Evolutionary conservation across 768 basidiomycete species (phyloP), one percentile per base, ranked within the genome.

Genomic region (Pleurotus cornucopiae): DNA sequence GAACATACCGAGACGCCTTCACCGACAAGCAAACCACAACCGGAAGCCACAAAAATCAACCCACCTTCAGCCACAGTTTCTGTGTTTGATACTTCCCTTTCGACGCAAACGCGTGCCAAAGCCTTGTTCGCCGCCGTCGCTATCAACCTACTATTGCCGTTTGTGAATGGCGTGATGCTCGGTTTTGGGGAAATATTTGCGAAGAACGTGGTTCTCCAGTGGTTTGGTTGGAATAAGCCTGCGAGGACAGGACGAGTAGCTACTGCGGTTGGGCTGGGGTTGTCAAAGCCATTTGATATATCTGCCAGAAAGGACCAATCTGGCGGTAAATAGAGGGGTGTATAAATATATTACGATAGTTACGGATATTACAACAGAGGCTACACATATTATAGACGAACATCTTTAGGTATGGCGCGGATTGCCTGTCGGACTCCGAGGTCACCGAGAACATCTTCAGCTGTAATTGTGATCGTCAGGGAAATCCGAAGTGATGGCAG

Each of bases 101-200:
- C 88, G 38, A 75, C 76, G 49, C 81, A 81, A 59, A 86, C 89
- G 30, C 85, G 91, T 51, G 64, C 82, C 46, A 82, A 79, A 40
- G 89, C 91, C 6, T 67, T 91, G 51, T 69, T 86, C 54, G 85
- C 89, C 13, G 84, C 88, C 20, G 67, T 94, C 60, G 88, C 88
- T 23, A 89, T 96, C 67, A 95, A 96, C 67, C 67, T 96, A 59
- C 66, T 89, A 0, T 77, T 96, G 39, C 93, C 93, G 0, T 96
- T 96, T 69, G 80, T 96, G 6, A 96, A 95, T 61, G 94, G 93
- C 16, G 89, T 96, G 57, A 96, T 96, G 93, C 83, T 94, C 49
- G 93, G 93, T n/a, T 94, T 95, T 66, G 93, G 93, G 40, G 94
- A 96, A 70, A 89, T 96, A 49, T 93, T 94, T 66, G 93, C 89